Base-by-base conservation (phyloP, 2,329 filamentous ascomycete genomes). In the Tolypocladium guangdongense region DNA sequence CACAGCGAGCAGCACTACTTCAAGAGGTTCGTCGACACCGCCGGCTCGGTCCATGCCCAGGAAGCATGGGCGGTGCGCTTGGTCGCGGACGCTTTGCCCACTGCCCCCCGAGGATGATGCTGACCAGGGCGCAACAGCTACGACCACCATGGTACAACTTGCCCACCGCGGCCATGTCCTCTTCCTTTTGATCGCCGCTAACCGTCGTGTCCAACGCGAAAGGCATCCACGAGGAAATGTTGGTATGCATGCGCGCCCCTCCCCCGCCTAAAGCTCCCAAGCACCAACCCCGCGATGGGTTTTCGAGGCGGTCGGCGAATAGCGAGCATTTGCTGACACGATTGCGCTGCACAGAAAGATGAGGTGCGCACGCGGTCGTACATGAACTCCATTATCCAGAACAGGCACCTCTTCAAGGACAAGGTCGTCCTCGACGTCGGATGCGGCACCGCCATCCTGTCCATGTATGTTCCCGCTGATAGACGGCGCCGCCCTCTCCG, bases 1-100 rank as follows among this genome's bases (percentile, higher is more conserved):
- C 91, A 96, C 76, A 93, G 91, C 59, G 93, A 99, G 79, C 90
- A 95, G 72, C 93, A 97, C 74, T 99, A 97, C 79, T 97, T 97
- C 78, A 97, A 96, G 77, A 96, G 90, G 91, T 95, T 56, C 58
- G 63, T 69, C 55, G 41, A 18, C 41, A 20, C 38, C 12, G 16
- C 48, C 48, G 22, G 22, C 7, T 7, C 24, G 16, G 22, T 50
- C 51, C 35, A 52, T 33, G 49, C 47, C 41, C 16, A 22, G n/a
- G 5, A 35, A 22, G 8, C 38, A 12, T 12, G 18, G 3, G 41
- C 43, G 4, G 7, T 47, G 43, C 43, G 43, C 43, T 20, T 1
- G 22, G 7, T 56, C 48, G 54, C 52, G 14, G 8, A 7, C 32
- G 39, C 27, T 18, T 1, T 41, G 30, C 32, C 22, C 16, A 8